phyloP scores from a whole-genome alignment of 2,329 filamentous ascomycete species.

The Fusarium ramigenum region DNA sequence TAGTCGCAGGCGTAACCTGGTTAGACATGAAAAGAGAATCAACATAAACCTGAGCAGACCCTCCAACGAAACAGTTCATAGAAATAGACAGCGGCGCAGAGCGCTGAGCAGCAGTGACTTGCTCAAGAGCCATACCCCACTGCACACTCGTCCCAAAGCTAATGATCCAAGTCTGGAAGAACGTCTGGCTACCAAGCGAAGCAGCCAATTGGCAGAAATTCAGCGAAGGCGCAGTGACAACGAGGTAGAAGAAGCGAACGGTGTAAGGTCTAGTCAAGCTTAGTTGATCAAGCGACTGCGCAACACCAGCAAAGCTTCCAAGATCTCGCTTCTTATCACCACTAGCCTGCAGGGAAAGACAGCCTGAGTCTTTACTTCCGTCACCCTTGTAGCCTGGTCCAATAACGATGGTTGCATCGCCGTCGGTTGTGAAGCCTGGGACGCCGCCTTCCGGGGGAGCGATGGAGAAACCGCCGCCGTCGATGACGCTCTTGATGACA shows the following conservation, averaged over 20 bases:
- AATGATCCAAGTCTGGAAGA: constrained; percentile 1
- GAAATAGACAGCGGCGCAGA: neutral
- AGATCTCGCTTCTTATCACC: neutral
- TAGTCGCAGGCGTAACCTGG: constrained; percentile 22
- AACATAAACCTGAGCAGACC: constrained; percentile 11
- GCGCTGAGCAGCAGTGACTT: neutral
- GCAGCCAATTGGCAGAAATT: constrained; percentile 19
- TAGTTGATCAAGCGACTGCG: constrained; percentile 6
- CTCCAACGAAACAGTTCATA: constrained; percentile 1
- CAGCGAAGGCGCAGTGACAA: neutral
- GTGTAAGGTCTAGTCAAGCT: constrained; percentile 16
- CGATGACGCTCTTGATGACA: neutral
- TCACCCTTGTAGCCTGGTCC: constrained; percentile 11
- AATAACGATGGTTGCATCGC: neutral
- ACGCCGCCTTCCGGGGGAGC: neutral
- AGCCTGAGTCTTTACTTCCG: neutral
- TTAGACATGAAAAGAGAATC: constrained; percentile 34
- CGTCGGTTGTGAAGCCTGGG: neutral
- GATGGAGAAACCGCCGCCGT: neutral
- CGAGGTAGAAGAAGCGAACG: constrained; percentile 20
- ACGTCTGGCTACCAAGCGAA: constrained; percentile 10
- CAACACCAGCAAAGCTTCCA: neutral
- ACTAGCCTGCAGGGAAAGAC: neutral
- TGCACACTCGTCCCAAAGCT: neutral
- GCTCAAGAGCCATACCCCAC: constrained; percentile 4